Conservation (phyloP, 1,284 basidiomycete species). For the Mixia osmundae region DNA sequence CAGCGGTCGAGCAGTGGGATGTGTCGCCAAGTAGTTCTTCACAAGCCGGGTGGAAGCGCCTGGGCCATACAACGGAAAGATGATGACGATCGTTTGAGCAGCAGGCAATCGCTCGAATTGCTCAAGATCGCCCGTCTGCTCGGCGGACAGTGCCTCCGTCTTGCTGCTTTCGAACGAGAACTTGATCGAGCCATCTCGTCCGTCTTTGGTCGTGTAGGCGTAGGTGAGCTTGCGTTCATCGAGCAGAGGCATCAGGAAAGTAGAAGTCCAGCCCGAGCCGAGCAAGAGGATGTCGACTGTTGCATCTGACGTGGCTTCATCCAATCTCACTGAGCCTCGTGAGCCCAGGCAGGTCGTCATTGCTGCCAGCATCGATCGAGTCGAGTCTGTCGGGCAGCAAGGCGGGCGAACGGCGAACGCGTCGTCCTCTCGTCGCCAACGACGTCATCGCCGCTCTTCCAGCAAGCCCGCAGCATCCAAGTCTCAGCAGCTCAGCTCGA, state of each 20-base stretch:
- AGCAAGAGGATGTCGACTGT: conserved; percentile 36
- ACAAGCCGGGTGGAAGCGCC: conserved; percentile 28
- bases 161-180: conserved; percentile 21
- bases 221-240: conserved; percentile 24
- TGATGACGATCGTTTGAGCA: conserved; percentile 36
- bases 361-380: too few species aligned
- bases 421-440: too few species aligned
- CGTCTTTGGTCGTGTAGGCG: conserved; percentile 35
- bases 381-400: too few species aligned
- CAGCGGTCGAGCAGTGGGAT: conserved; percentile 11
- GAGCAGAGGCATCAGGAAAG: conserved; percentile 37
- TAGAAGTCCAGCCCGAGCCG: conserved; percentile 39
- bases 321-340: too few species aligned
- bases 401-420: too few species aligned
- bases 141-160: too few species aligned
- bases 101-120: conserved; percentile 31
- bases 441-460: too few species aligned
- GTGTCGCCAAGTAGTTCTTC: conserved; percentile 18
- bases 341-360: too few species aligned
- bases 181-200: conserved; percentile 18
- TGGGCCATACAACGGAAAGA: conserved; percentile 32
- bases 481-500: too few species aligned
- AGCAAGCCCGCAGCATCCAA: too few species aligned
- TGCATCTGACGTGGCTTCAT: background rate
- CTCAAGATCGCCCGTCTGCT: too few species aligned